Conservation (phyloP, 2,329 filamentous ascomycete genomes). For the Fusarium avenaceum region DNA sequence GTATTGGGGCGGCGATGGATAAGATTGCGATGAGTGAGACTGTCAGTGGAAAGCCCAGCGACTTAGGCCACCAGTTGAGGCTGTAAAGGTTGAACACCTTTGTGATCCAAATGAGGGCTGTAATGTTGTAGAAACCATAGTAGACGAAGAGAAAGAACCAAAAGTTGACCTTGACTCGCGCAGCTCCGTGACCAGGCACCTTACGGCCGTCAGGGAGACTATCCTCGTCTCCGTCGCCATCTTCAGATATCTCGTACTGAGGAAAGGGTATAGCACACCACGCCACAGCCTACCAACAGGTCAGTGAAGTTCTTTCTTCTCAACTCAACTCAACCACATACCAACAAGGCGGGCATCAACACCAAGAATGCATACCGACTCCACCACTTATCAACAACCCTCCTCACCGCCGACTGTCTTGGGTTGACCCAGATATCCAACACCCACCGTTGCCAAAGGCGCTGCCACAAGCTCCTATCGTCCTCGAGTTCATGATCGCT, state of each 20-base stretch:
- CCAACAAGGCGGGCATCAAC: conserved; percentile 71
- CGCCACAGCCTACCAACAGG: conserved; percentile 64
- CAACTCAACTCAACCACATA: conserved; percentile 53
- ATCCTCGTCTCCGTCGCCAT: conserved; percentile 56
- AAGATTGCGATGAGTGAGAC: conserved; percentile 71
- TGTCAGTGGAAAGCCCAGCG: conserved; percentile 74
- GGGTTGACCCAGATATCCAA: conserved; percentile 73
- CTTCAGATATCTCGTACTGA: conserved; percentile 68
- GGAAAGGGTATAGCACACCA: conserved; percentile 78
- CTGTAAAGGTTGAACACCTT: conserved; percentile 80
- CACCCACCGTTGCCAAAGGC: conserved; percentile 55
- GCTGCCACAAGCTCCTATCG: conserved; percentile 53
- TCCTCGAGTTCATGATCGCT: conserved; percentile 52
- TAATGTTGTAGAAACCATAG: conserved; percentile 77
- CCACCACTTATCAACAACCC: conserved; percentile 73
- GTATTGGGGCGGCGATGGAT: conserved; percentile 71
- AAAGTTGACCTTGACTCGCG: conserved; percentile 75
- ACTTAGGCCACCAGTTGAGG: conserved; percentile 78
- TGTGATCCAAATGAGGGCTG: conserved; percentile 77
- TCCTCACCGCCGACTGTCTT: conserved; percentile 68
- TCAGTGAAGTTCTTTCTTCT: conserved; percentile 16
- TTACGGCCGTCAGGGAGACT: conserved; percentile 54
- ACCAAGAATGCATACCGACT: conserved; percentile 72
- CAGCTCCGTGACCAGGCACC: conserved; percentile 72
- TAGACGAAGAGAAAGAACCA: conserved; percentile 80